Percentiles rank a stretch among this genome's conserved stretches.
Evolutionary conservation across 1,139 yeast species (phyloP).

Genomic region (Pichia cactophila): DNA sequence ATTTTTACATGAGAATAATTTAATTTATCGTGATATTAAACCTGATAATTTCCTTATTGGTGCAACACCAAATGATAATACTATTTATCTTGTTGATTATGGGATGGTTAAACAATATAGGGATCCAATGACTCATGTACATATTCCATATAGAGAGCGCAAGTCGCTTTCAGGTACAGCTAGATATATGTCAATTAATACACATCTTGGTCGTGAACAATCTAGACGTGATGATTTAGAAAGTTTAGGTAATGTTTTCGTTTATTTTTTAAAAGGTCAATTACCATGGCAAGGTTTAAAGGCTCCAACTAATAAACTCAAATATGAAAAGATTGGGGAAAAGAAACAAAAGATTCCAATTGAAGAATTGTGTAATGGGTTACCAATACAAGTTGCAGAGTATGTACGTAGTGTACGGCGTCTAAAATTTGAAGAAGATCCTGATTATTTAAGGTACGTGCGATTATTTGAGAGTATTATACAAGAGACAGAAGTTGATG

Average conservation of each 20-base stretch:
- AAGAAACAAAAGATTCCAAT: slow-evolving; percentile 46
- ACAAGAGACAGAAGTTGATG: slow-evolving; percentile 51
- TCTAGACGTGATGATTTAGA: slow-evolving; percentile 59
- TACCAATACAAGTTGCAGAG: slow-evolving; percentile 82
- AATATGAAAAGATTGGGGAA: slow-evolving; percentile 64
- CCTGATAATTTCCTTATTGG: slow-evolving; percentile 74
- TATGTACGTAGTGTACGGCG: slow-evolving; percentile 78
- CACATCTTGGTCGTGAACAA: slow-evolving; percentile 59
- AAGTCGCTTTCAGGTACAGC: slow-evolving; percentile 62
- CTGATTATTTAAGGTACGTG: slow-evolving; percentile 65
- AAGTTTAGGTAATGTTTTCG: slow-evolving; percentile 56
- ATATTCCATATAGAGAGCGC: slow-evolving; percentile 88
- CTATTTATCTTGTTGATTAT: slow-evolving; percentile 69
- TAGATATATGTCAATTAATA: slow-evolving; percentile 57
- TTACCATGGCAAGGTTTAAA: slow-evolving; percentile 54
- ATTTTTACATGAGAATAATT: slow-evolving; percentile 58
- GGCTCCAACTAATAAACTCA: slow-evolving; percentile 76
- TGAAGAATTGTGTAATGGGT: slow-evolving; percentile 67
- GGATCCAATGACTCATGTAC: slow-evolving; percentile 91
- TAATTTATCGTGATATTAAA: slow-evolving; percentile 69
- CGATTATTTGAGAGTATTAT: slow-evolving; percentile 69
- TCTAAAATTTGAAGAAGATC: slow-evolving; percentile 42
- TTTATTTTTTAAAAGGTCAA: slow-evolving; percentile 55
- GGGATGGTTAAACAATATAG: slow-evolving; percentile 98
- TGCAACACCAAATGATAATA: slow-evolving; percentile 55